Evolutionary conservation across 306 rosid genomes (phyloP), one percentile per base, ranked within the genome.

Genomic region (Chamaecrista fasciculata): DNA sequence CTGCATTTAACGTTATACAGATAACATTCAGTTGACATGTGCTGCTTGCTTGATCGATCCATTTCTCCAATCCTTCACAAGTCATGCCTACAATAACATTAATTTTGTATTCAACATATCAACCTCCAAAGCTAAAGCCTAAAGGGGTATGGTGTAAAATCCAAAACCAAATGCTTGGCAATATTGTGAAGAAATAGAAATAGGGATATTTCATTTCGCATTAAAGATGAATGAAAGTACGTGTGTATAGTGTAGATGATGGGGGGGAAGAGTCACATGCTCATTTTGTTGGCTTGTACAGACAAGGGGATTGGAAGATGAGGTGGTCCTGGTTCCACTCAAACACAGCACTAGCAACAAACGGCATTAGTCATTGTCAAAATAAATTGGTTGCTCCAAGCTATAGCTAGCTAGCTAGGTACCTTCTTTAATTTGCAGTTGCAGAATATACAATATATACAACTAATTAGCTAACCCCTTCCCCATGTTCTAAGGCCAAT

Each of bases 401-500:
- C 36, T 33, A 33, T 28, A 2, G 6, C 36, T 33, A 33, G 36
- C 36, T 33, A n/a, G n/a, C n/a, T n/a, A n/a, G n/a, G n/a, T n/a
- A n/a, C n/a, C n/a, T n/a, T n/a, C n/a, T n/a, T n/a, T n/a, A n/a
- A n/a, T n/a, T n/a, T n/a, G n/a, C n/a, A n/a, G n/a, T n/a, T n/a
- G n/a, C n/a, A n/a, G n/a, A n/a, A n/a, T n/a, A n/a, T n/a, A n/a
- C n/a, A n/a, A n/a, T n/a, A n/a, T n/a, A n/a, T n/a, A n/a, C n/a
- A n/a, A n/a, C n/a, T n/a, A n/a, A n/a, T n/a, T n/a, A n/a, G n/a
- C n/a, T n/a, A n/a, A 4, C 36, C 6, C 75, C 74, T 39, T 18
- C 18, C 62, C 82, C 89, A 75, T 72, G 83, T 79, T 85, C 73
- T 57, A 72, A 70, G 81, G 77, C 71, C 78, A 34, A 58, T 16